These are phyloP conservation scores for Lactuca saligna DNA, from an alignment of 129 eudicot genomes.

Conservation along the genomic window DNA sequence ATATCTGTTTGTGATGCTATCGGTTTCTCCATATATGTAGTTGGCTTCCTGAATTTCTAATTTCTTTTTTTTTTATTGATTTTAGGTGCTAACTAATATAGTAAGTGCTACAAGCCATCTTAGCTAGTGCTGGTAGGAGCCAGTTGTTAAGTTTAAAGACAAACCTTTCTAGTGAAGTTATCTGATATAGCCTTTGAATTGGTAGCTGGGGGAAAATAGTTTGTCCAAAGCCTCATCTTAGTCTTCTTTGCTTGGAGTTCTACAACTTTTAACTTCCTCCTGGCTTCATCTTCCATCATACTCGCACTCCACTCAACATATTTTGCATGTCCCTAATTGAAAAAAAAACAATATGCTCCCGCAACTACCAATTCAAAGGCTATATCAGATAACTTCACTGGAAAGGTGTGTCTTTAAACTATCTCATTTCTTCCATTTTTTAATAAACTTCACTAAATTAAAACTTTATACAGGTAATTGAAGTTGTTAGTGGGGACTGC, in stretches of 20 bases:
- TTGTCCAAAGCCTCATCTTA: conserved; percentile 76
- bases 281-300: conserved; percentile 80
- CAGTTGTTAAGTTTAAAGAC: conserved; percentile 5
- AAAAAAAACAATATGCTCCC: conserved; percentile 50
- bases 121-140: too few species aligned
- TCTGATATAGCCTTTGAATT: conserved; percentile 92
- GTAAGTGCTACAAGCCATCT: too few species aligned
- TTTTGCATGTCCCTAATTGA: conserved; percentile 83
- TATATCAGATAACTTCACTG: conserved; percentile 86
- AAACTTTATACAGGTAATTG: conserved; percentile 62
- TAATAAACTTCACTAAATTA: background rate
- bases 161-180: conserved; percentile 92
- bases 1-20: too few species aligned
- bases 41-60: too few species aligned
- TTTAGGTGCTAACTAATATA: too few species aligned
- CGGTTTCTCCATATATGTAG: too few species aligned
- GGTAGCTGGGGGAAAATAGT: conserved; percentile 88
- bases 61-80: too few species aligned
- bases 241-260: conserved; percentile 89
- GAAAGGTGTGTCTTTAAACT: conserved; percentile 57
- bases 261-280: conserved; percentile 61
- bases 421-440: background rate
- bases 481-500: conserved; percentile 97
- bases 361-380: conserved; percentile 92
- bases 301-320: conserved; percentile 98